Evolutionary conservation across 2,329 filamentous ascomycete species (phyloP).

Genomic region (Coleophoma cylindrospora): DNA sequence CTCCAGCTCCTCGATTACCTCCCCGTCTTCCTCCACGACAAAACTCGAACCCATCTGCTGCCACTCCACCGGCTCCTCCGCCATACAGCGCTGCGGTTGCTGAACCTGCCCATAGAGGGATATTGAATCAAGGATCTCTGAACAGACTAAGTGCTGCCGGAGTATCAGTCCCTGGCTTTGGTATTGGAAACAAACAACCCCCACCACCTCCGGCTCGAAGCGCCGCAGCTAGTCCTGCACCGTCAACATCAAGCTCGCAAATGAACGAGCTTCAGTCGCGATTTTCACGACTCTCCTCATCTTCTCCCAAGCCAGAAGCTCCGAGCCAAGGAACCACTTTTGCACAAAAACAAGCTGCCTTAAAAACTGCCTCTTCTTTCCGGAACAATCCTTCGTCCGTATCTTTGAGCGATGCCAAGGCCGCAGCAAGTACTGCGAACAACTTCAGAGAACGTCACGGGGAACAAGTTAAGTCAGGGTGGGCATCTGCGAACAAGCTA

Average conservation of each 20-base stretch:
- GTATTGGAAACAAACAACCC: slow-evolving; percentile 42
- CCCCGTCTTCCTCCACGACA: slow-evolving; percentile 51
- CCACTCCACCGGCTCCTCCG: slow-evolving; percentile 35
- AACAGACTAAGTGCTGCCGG: slow-evolving; percentile 56
- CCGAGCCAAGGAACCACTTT: slow-evolving; percentile 42
- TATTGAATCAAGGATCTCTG: slow-evolving; percentile 39
- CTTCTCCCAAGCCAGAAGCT: slow-evolving; percentile 21
- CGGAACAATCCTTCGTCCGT: slow-evolving; percentile 46
- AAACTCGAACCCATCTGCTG: slow-evolving; percentile 16
- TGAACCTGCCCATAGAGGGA: slow-evolving; percentile 24
- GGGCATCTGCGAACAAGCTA: slow-evolving; percentile 31
- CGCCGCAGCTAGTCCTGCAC: slow-evolving; percentile 7
- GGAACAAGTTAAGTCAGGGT: slow-evolving; percentile 50
- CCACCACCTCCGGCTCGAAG: slow-evolving; percentile 16
- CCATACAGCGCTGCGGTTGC: slow-evolving; percentile 14
- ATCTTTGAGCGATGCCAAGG: slow-evolving; percentile 42
- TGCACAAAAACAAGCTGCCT: slow-evolving; percentile 48
- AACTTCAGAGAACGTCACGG: slow-evolving; percentile 56
- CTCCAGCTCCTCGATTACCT: slow-evolving; percentile 38
- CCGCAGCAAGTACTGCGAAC: slow-evolving; percentile 46
- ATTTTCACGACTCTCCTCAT: slow-evolving; percentile 25
- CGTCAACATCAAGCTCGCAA: slow-evolving; percentile 12
- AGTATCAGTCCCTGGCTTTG: slow-evolving; percentile 60
- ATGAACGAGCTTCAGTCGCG: slow-evolving; percentile 30
- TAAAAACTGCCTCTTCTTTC: slow-evolving; percentile 44